These are phyloP conservation scores for Blumeriella jaapii DNA, from an alignment of 2,329 filamentous ascomycete species.

Conservation along the genomic window DNA sequence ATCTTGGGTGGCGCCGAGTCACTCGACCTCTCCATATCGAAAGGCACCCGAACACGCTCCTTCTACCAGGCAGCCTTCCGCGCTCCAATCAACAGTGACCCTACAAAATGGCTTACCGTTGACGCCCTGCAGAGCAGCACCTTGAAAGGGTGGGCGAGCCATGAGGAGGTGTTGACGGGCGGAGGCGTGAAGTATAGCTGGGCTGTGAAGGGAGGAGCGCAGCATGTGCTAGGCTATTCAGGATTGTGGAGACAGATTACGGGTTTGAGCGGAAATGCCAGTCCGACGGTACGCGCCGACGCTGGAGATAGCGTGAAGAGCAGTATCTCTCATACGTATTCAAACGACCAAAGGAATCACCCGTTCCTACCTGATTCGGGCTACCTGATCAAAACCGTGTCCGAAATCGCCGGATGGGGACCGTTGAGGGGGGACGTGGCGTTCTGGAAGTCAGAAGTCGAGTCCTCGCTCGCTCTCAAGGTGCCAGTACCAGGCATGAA, in stretches of 20 bases:
- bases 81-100: conserved; percentile 73
- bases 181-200: conserved; percentile 67
- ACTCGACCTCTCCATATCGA: conserved; percentile 72
- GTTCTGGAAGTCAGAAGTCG: conserved; percentile 88
- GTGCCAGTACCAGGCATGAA: conserved; percentile 58
- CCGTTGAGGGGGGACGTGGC: conserved; percentile 77
- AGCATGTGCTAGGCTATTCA: conserved; percentile 70
- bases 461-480: conserved; percentile 65
- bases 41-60: conserved; percentile 82
- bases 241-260: conserved; percentile 85
- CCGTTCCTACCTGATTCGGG: conserved; percentile 74
- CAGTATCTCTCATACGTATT: conserved; percentile 70
- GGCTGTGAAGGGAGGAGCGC: conserved; percentile 51
- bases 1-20: conserved; percentile 90
- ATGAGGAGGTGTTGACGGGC: conserved; percentile 80
- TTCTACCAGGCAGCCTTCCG: conserved; percentile 82
- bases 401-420: conserved; percentile 81
- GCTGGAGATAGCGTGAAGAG: conserved; percentile 89
- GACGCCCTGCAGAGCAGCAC: conserved; percentile 76
- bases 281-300: conserved; percentile 69
- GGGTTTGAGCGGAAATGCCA: conserved; percentile 61
- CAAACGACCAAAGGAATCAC: conserved; percentile 70
- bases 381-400: conserved; percentile 64
- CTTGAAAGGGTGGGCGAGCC: conserved; percentile 84
- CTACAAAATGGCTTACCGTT: conserved; percentile 65